These are phyloP conservation scores for Pythium plurisporium DNA, from an alignment of 352 stramenopile species.

Conservation along the genomic window DNA sequence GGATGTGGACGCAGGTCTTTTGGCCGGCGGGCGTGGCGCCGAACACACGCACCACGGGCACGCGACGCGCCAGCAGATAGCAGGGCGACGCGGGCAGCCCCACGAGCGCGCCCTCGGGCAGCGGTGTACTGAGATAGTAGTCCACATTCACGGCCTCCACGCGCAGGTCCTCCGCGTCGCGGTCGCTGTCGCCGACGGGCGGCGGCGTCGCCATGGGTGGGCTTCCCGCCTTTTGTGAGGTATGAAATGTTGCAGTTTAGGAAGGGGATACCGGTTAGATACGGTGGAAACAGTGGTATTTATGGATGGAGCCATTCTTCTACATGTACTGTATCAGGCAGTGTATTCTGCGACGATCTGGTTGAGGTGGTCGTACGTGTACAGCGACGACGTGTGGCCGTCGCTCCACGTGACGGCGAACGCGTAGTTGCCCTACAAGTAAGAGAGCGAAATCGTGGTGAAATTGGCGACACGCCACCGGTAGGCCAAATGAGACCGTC, in stretches of 20 bases:
- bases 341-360: conserved; percentile 47
- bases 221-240: not conserved
- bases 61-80: conserved; percentile 57
- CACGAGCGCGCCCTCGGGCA: conserved; percentile 42
- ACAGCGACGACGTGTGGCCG: conserved; percentile 94
- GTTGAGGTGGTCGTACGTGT: conserved; percentile 91
- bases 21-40: conserved; percentile 86
- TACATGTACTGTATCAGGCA: too few species aligned
- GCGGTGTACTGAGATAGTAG: conserved; percentile 70
- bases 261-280: not conserved
- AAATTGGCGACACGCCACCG: not conserved
- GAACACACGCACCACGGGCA: conserved; percentile 88
- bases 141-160: conserved; percentile 80
- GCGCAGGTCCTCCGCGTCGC: conserved; percentile 34
- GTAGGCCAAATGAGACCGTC: too few species aligned
- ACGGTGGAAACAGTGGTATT: conserved; percentile 1
- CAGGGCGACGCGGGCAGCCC: conserved; percentile 53
- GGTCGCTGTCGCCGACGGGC: not conserved
- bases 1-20: conserved; percentile 87
- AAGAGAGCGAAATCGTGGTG: conserved; percentile 10
- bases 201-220: not conserved
- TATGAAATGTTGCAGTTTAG: conserved; percentile 3
- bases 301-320: too few species aligned
- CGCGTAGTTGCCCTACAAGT: conserved; percentile 93
- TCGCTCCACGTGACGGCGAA: conserved; percentile 97